Conservation (phyloP, 192 early-diverging fungal genomes). For the Coemansia sp. region DNA sequence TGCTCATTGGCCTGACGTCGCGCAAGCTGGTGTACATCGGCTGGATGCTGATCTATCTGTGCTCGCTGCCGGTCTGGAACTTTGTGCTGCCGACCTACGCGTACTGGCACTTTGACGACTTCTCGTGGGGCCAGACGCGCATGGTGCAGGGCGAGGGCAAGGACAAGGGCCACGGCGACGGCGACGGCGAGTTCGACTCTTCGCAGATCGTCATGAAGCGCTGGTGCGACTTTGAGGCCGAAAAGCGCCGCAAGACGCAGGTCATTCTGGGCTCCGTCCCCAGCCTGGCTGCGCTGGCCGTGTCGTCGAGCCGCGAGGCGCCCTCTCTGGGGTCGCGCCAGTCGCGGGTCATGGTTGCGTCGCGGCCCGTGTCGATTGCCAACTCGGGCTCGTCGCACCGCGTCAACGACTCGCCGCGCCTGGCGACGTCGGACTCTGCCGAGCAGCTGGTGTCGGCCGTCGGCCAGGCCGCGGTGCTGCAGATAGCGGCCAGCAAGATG, state of each 20-base stretch:
- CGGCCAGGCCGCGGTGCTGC: constrained; percentile 32
- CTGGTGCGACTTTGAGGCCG: constrained; percentile 71
- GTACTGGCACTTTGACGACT: constrained; percentile 88
- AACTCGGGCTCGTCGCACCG: constrained; percentile 24
- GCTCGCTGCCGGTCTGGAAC: constrained; percentile 75
- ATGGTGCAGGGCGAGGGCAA: constrained; percentile 63
- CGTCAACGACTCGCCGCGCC: neutral
- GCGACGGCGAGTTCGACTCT: constrained; percentile 73
- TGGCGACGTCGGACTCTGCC: constrained; percentile 13
- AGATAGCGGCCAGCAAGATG: constrained; percentile 31
- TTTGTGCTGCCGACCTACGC: constrained; percentile 73
- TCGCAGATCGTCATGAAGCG: constrained; percentile 72
- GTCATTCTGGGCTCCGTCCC: constrained; percentile 42
- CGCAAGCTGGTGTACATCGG: constrained; percentile 75
- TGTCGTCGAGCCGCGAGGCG: constrained; percentile 20
- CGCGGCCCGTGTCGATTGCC: constrained; percentile 21
- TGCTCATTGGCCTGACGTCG: constrained; percentile 77
- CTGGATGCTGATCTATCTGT: constrained; percentile 80
- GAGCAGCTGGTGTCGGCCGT: constrained; percentile 17
- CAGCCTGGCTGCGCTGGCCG: constrained; percentile 32
- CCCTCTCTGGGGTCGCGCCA: constrained; percentile 18
- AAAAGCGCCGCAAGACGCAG: constrained; percentile 54
- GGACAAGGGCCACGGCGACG: constrained; percentile 59
- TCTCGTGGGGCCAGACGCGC: constrained; percentile 81
- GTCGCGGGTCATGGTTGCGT: constrained; percentile 23